Evolutionary conservation across 768 basidiomycete genomes (phyloP), one percentile per base, ranked within the genome.

Genomic region (Cystofilobasidium macerans): DNA sequence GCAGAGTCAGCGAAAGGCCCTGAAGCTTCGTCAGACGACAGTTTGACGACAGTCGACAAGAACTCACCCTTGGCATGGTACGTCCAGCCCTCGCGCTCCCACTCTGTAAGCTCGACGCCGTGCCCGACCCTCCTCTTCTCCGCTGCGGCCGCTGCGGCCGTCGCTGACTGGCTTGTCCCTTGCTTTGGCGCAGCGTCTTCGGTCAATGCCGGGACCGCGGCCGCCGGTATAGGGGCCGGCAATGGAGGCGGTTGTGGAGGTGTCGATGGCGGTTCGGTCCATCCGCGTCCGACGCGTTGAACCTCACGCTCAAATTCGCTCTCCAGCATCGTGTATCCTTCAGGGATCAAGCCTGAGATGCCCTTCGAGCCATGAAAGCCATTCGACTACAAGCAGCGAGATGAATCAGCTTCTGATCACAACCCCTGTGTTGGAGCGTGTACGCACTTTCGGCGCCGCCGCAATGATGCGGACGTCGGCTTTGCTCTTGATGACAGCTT

Each of bases 41-140:
- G n/a, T n/a, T n/a, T n/a, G n/a, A n/a, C n/a, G n/a, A n/a, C n/a
- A n/a, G n/a, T n/a, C n/a, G n/a, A n/a, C n/a, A n/a, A n/a, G n/a
- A 26, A 69, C 75, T 43, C 69, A 94, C 93, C 95, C 81, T 99
- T 99, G 30, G 95, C 89, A 73, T 99, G 95, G 77, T 99, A 99
- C 1, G 95, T 98, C 95, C 95, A 99, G 4, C 86, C 89, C 28
- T 80, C 78, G 69, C 82, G 82, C 72, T 84, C 82, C 95, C 95
- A 99, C 75, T 99, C 94, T 66, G 78, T 81, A 68, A 99, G 78
- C 62, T 84, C 79, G 28, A 99, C 81, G 0, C 84, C 83, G 38
- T 77, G 72, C 5, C 63, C 69, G n/a, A 47, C 60, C 57, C 62
- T 65, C 33, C 64, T 54, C 57, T 69, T 60, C 5, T 28, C 47